Evolutionary conservation across 148 eudicot genomes (phyloP), one percentile per base, ranked within the genome.

Genomic region (Rhododendron henanense): DNA sequence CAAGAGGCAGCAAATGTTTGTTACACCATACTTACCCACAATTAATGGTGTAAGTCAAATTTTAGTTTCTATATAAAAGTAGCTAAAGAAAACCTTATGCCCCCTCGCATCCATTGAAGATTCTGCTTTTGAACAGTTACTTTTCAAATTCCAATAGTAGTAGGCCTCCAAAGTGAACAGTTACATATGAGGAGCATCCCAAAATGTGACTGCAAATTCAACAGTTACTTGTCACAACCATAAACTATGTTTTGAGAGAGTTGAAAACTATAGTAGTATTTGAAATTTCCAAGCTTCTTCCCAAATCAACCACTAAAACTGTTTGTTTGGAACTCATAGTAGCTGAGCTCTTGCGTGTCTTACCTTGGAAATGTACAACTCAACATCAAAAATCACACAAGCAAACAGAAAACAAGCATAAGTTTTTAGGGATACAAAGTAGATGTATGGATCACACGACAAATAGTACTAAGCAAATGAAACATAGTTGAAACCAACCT

Each of bases 401-500:
- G 6, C 80, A 39, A 77, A 44, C 3, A 77, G 45, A 37, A 33
- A 75, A 39, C 48, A 77, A 77, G n/a, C 48, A 18, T 1, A 77
- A 18, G 80, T 41, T 35, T 35, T 77, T 2, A 41, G 25, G 28
- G 51, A 76, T 28, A 28, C 18, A 28, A 69, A 28, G 35, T 28
- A 69, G 35, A 11, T 10, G 16, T 69, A 28, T 2, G 16, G 15
- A 71, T 71, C 76, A 71, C 5, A 71, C 2, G 7, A 71, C 19
- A 71, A 31, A 31, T 71, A 71, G 39, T 71, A 48, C 23, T 5
- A 79, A 79, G 59, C 16, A 53, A 51, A 83, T 35, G 77, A 7
- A 4, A 82, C 47, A 85, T 6, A 41, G 10, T 21, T 9, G 85
- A 87, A 65, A 77, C 91, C 84, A 87, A 97, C 99, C 99, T 97